Conservation (phyloP, 495 filamentous ascomycete genomes). For the Penicillium canescens region DNA sequence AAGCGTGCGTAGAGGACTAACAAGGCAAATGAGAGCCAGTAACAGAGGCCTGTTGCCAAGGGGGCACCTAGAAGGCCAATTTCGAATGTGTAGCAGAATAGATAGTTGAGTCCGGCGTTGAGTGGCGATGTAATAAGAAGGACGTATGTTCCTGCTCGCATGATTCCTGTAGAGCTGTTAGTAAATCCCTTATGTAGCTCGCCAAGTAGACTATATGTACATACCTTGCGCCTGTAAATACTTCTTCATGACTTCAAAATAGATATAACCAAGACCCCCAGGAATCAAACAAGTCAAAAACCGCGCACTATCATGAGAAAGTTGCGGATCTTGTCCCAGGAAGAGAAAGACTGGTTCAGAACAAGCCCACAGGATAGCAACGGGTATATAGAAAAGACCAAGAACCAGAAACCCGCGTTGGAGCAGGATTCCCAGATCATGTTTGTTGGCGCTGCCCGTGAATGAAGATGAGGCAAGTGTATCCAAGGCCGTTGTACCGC, state of each 20-base stretch:
- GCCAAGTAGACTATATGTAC: neutral
- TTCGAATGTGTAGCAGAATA: conserved; percentile 72
- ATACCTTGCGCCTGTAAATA: conserved; percentile 86
- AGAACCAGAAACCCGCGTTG: conserved; percentile 80
- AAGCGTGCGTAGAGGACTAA: conserved; percentile 77
- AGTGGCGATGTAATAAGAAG: conserved; percentile 80
- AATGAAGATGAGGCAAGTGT: conserved; percentile 86
- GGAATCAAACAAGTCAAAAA: conserved; percentile 81
- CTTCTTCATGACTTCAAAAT: conserved; percentile 91
- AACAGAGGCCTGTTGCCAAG: conserved; percentile 78
- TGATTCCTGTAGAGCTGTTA: conserved; percentile 60
- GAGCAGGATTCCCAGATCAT: conserved; percentile 79
- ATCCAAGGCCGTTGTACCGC: conserved; percentile 90
- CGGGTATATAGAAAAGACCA: conserved; percentile 71
- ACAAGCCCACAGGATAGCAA: conserved; percentile 74
- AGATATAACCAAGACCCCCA: conserved; percentile 86
- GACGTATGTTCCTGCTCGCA: conserved; percentile 85
- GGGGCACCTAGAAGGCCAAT: conserved; percentile 80
- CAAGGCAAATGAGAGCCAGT: conserved; percentile 82
- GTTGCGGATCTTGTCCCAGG: conserved; percentile 77
- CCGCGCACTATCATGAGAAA: conserved; percentile 71
- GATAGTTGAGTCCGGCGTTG: conserved; percentile 74
- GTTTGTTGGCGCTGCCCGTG: conserved; percentile 78
- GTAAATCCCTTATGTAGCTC: neutral
- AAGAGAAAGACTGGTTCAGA: conserved; percentile 74